Base-by-base conservation (phyloP, 352 stramenopile genomes). In the Globisporangium lucens region DNA sequence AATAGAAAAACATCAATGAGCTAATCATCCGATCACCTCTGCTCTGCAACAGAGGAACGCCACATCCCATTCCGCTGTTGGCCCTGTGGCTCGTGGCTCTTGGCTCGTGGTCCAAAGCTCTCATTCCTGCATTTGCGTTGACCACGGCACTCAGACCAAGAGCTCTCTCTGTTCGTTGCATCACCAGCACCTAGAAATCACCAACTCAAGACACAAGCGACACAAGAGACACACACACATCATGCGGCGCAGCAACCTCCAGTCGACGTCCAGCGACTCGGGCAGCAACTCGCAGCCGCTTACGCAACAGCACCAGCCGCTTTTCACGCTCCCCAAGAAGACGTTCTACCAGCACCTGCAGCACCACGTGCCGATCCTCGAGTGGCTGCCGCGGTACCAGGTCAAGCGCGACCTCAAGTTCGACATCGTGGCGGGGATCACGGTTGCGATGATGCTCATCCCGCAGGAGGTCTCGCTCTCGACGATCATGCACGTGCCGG, bases 381-480 rank as follows among this genome's bases (percentile, higher is more conserved):
- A 77, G 6, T 90, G 80, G 82, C 59, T 90, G 68, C 80, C 76
- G 10, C 63, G 71, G 52, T 90, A 90, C 73, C 64, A 85, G 43
- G 30, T 85, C 36, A 36, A 55, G 20, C 74, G 78, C 22, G 73
- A 89, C 65, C 74, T 89, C 68, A 86, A 85, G 67, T 81, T 79
- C 60, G 80, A 85, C 58, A 56, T 89, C 29, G 65, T 84, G 12
- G 79, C 79, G 0, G 79, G 77, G 29, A 72, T 87, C 61, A 87
- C 79, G 5, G 79, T 87, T 12, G 87, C 84, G 59, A 87, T 97
- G 74, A 97, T 97, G 89, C 79, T 93, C 55, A 86, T 98, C 56
- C 90, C 90, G 17, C 88, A 97, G 65, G 83, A 87, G 43, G 91
- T 98, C 68, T 89, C 79, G 66, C 91, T 97, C 69, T 89, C 89